Percentiles rank a stretch among this genome's conserved stretches.
phyloP scores from a whole-genome alignment of 331 rosid species.

The Prunus yedoensis region DNA sequence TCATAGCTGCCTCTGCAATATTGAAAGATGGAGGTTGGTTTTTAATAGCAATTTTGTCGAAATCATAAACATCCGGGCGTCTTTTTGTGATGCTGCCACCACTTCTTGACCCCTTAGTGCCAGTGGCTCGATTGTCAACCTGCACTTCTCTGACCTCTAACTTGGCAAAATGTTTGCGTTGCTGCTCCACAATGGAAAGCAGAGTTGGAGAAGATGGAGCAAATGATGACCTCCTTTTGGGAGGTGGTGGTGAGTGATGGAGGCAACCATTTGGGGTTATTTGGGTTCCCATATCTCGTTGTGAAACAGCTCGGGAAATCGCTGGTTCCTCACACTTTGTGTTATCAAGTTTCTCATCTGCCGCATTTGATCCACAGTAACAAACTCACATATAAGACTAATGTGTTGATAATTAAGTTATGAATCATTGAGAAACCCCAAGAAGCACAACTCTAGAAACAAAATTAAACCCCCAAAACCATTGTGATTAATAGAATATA shows the following conservation, averaged over 20 bases:
- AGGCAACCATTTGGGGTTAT: slow-evolving; percentile 53
- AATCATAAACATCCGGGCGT: slow-evolving; percentile 31
- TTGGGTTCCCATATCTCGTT: slow-evolving; percentile 67
- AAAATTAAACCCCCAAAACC: neutral
- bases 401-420: neutral
- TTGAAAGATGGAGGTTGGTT: slow-evolving; percentile 43
- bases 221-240: slow-evolving; percentile 29
- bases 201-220: slow-evolving; percentile 40
- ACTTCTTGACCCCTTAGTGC: slow-evolving; percentile 41
- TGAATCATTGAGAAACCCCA: neutral
- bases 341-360: slow-evolving; percentile 51
- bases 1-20: slow-evolving; percentile 53
- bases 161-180: slow-evolving; percentile 30
- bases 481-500: neutral
- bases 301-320: slow-evolving; percentile 38
- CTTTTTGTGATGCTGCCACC: slow-evolving; percentile 26
- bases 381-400: neutral
- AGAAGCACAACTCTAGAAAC: neutral
- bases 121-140: slow-evolving; percentile 63
- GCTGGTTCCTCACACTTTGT: slow-evolving; percentile 28
- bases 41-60: slow-evolving; percentile 30
- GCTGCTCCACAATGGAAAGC: slow-evolving; percentile 31
- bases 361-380: slow-evolving; percentile 7
- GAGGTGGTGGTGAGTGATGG: slow-evolving; percentile 35
- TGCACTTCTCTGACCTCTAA: slow-evolving; percentile 75